Evolutionary conservation across 306 rosid species (phyloP).

Genomic region (Acacia crassicarpa): DNA sequence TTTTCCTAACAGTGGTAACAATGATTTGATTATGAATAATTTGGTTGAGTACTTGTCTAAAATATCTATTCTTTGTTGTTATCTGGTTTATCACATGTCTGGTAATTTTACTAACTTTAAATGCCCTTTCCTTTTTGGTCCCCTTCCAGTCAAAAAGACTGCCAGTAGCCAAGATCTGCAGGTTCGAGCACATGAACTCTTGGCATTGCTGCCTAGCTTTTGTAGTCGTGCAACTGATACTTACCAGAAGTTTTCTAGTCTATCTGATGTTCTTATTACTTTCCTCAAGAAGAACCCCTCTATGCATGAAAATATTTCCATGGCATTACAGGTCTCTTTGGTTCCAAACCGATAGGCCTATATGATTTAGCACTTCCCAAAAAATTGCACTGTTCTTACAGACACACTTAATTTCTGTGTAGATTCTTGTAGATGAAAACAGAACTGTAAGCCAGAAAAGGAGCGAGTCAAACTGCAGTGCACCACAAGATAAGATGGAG

Average conservation of each 20-base stretch:
- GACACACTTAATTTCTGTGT: constrained; percentile 24
- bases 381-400: constrained; percentile 11
- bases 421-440: constrained; percentile 87
- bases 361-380: constrained; percentile 15
- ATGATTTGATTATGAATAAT: constrained; percentile 3
- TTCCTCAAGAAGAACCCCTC: constrained; percentile 71
- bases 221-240: constrained; percentile 82
- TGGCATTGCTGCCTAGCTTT: constrained; percentile 83
- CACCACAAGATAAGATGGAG: constrained; percentile 34
- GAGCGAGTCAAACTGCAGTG: constrained; percentile 31
- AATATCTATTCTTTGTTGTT: neutral
- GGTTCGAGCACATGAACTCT: constrained; percentile 57
- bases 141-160: constrained; percentile 52
- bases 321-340: constrained; percentile 68
- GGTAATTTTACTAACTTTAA: constrained; percentile 19
- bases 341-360: constrained; percentile 10
- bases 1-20: neutral
- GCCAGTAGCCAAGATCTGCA: constrained; percentile 52
- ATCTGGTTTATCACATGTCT: constrained; percentile 10
- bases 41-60: neutral
- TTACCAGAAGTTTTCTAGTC: constrained; percentile 42
- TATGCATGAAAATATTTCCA: constrained; percentile 69
- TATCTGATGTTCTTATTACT: constrained; percentile 53
- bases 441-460: constrained; percentile 49
- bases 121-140: neutral